Conservation (phyloP, 2,329 filamentous ascomycete genomes). For the Trichoderma brevicompactum region DNA sequence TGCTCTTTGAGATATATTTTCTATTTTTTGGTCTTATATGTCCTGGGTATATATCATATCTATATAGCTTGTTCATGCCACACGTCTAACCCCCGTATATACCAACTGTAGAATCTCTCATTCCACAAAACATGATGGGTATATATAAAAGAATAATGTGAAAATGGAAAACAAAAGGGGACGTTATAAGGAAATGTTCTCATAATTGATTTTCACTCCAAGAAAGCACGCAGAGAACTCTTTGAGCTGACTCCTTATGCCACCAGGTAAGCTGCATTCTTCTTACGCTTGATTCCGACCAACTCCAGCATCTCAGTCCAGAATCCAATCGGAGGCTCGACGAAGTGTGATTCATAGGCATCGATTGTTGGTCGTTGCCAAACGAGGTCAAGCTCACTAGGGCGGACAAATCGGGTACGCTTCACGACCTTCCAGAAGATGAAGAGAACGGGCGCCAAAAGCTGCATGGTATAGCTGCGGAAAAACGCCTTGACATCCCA, state of each 20-base stretch:
- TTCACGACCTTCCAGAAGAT: constrained; percentile 67
- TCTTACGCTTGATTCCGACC: constrained; percentile 44
- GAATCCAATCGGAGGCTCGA: constrained; percentile 55
- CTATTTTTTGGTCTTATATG: neutral
- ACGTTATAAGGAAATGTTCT: constrained; percentile 3
- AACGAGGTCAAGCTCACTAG: constrained; percentile 61
- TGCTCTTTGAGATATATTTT: neutral
- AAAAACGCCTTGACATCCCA: constrained; percentile 56
- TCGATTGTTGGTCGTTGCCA: constrained; percentile 65
- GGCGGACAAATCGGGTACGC: constrained; percentile 57
- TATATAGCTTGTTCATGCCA: constrained; percentile 3
- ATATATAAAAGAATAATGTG: constrained; percentile 4
- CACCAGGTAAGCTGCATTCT: neutral
- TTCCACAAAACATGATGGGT: constrained; percentile 15
- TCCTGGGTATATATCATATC: constrained; percentile 18
- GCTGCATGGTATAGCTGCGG: constrained; percentile 61
- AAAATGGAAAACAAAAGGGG: neutral
- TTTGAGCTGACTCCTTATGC: neutral
- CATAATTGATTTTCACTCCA: neutral
- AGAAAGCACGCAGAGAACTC: neutral
- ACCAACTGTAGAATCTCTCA: neutral
- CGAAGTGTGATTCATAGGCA: constrained; percentile 58
- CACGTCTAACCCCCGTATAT: constrained; percentile 4
- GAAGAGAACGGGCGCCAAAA: constrained; percentile 59
- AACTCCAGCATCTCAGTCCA: constrained; percentile 58